These are phyloP conservation scores for Fusarium azukiicola DNA, from an alignment of 2,329 filamentous ascomycete genomes.

Conservation along the genomic window DNA sequence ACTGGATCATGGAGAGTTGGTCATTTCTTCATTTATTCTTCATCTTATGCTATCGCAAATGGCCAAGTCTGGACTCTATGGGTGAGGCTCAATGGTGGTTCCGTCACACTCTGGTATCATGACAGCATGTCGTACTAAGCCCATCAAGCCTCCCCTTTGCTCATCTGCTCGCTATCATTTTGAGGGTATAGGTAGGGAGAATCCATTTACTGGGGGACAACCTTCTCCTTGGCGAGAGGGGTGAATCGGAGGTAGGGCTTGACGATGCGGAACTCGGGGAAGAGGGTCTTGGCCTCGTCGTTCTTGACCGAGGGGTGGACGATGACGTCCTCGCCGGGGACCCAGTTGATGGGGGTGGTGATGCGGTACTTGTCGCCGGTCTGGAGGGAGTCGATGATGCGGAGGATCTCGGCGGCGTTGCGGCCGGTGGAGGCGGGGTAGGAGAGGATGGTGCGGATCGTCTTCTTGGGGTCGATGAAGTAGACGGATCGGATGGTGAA, in stretches of 20 bases:
- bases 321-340: conserved; percentile 94
- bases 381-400: conserved; percentile 89
- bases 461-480: conserved; percentile 96
- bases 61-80: conserved; percentile 38
- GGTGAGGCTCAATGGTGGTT: conserved; percentile 35
- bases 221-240: conserved; percentile 77
- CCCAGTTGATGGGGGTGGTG: conserved; percentile 95
- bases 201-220: conserved; percentile 43
- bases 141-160: conserved; percentile 22
- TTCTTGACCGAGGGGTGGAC: conserved; percentile 91
- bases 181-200: not conserved
- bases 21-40: conserved; percentile 53
- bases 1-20: conserved; percentile 9
- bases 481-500: conserved; percentile 98
- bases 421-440: conserved; percentile 96
- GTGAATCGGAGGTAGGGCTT: conserved; percentile 90
- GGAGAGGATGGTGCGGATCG: conserved; percentile 94
- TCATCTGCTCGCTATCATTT: conserved; percentile 54
- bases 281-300: conserved; percentile 92
- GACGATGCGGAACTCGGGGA: conserved; percentile 86
- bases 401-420: conserved; percentile 89
- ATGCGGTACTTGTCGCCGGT: conserved; percentile 93
- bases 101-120: conserved; percentile 32
- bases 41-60: conserved; percentile 48
- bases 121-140: conserved; percentile 43